Conservation (phyloP, 2,329 filamentous ascomycete species). For the Onygenales sp. region DNA sequence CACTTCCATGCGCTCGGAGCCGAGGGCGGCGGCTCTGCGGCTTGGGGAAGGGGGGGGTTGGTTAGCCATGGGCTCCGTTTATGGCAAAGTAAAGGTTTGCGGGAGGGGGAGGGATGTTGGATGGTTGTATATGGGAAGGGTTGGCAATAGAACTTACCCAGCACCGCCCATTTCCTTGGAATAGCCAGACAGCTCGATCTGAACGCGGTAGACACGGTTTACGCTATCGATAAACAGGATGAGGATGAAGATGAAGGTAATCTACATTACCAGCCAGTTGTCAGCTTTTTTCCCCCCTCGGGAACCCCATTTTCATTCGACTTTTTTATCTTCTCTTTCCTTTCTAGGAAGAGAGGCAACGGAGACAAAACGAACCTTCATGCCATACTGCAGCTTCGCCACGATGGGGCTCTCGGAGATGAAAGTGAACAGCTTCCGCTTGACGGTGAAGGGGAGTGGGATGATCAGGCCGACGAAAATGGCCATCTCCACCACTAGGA, state of each 20-base stretch:
- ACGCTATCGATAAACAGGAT: conserved; percentile 98
- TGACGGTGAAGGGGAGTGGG: conserved; percentile 77
- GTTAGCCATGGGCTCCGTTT: not conserved
- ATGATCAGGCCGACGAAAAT: conserved; percentile 48
- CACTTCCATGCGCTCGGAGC: conserved; percentile 92
- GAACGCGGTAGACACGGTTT: conserved; percentile 90
- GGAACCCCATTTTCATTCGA: no score
- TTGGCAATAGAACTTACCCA: conserved; percentile 35
- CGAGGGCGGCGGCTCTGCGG: conserved; percentile 60
- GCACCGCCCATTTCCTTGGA: conserved; percentile 49
- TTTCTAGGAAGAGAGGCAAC: not conserved
- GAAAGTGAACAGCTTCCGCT: conserved; percentile 87
- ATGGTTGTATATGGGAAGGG: not conserved
- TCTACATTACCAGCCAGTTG: conserved; percentile 39
- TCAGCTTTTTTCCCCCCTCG: not conserved
- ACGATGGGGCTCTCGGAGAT: conserved; percentile 80
- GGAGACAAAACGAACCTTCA: conserved; percentile 55
- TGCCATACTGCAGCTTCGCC: conserved; percentile 90
- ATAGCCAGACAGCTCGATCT: conserved; percentile 71
- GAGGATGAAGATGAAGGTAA: conserved; percentile 97
- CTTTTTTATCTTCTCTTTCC: not conserved
- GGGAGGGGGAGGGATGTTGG: conserved; percentile 9
- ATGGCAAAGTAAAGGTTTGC: not conserved
- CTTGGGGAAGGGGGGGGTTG: conserved; percentile 14
- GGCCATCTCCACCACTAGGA: conserved; percentile 41